Evolutionary conservation across 495 filamentous ascomycete genomes (phyloP).

Genomic region (Annulohypoxylon maeteangense): DNA sequence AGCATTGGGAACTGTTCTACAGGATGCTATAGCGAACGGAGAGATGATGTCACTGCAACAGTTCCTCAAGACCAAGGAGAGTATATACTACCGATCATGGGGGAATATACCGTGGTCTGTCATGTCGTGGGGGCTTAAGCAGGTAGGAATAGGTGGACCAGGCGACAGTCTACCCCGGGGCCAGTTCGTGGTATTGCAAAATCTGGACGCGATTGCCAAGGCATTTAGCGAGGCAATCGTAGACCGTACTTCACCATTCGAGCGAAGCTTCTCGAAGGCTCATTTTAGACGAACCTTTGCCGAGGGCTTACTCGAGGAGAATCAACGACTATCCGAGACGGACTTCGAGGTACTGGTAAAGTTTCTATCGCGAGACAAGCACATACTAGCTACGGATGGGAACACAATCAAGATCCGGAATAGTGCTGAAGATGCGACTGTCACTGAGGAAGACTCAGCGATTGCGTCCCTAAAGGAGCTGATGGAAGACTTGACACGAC

Average conservation of each 20-base stretch:
- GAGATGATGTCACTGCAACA: constrained; percentile 75
- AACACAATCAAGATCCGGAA: constrained; percentile 79
- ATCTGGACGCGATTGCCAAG: constrained; percentile 64
- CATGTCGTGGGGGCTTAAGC: constrained; percentile 78
- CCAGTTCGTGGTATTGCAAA: constrained; percentile 68
- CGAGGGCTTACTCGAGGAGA: constrained; percentile 58
- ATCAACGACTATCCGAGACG: constrained; percentile 65
- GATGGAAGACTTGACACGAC: constrained; percentile 68
- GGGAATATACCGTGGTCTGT: constrained; percentile 61
- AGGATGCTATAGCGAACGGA: constrained; percentile 74
- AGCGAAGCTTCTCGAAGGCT: constrained; percentile 73
- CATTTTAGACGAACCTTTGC: constrained; percentile 71
- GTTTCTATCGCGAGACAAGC: constrained; percentile 77
- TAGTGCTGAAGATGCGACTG: constrained; percentile 54
- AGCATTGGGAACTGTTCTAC: constrained; percentile 81
- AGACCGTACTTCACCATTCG: constrained; percentile 62
- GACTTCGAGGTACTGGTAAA: constrained; percentile 78
- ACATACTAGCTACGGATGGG: constrained; percentile 70
- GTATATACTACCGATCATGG: constrained; percentile 69
- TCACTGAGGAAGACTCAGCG: constrained; percentile 79
- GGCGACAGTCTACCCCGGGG: constrained; percentile 60
- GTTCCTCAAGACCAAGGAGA: constrained; percentile 68
- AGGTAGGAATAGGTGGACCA: constrained; percentile 70
- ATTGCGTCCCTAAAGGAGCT: constrained; percentile 81
- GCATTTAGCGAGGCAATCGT: constrained; percentile 58